These are phyloP conservation scores for Neonectria magnoliae DNA, from an alignment of 2,329 filamentous ascomycete species.

Conservation along the genomic window DNA sequence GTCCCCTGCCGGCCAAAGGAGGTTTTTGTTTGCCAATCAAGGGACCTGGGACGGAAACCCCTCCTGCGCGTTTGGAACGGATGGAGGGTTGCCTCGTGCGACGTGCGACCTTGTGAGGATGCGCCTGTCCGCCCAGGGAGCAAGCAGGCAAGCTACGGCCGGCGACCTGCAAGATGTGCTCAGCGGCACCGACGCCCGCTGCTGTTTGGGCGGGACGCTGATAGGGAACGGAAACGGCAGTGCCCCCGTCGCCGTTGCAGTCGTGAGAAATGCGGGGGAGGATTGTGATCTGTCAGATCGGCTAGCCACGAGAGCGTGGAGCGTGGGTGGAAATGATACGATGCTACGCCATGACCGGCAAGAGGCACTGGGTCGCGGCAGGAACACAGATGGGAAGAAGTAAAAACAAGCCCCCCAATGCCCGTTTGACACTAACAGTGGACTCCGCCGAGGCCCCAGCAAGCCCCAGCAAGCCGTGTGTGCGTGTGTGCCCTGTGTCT, in stretches of 20 bases:
- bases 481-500: neutral
- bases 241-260: slow-evolving; percentile 8
- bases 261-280: slow-evolving; percentile 40
- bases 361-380: slow-evolving; percentile 3
- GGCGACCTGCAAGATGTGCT: slow-evolving; percentile 26
- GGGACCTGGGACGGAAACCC: neutral
- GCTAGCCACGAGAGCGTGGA: slow-evolving; percentile 31
- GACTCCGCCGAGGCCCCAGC: slow-evolving; percentile 8
- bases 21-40: slow-evolving; percentile 25
- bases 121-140: neutral
- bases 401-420: slow-evolving; percentile 2
- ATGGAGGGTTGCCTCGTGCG: slow-evolving; percentile 7
- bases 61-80: slow-evolving; percentile 17
- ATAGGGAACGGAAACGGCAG: slow-evolving; percentile 1
- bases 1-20: slow-evolving; percentile 24
- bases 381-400: slow-evolving; percentile 13
- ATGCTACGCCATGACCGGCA: slow-evolving; percentile 30
- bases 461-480: slow-evolving; percentile 1
- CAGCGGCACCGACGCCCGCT: slow-evolving; percentile 29
- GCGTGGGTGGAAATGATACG: slow-evolving; percentile 32
- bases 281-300: slow-evolving; percentile 39
- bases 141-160: slow-evolving; percentile 20
- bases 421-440: slow-evolving; percentile 21
- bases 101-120: neutral
- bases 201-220: slow-evolving; percentile 17